Evolutionary conservation across 202 grass and related monocot species (phyloP), one percentile per base, ranked within the genome.

Genomic region (Schoenoplectus tabernaemontani): DNA sequence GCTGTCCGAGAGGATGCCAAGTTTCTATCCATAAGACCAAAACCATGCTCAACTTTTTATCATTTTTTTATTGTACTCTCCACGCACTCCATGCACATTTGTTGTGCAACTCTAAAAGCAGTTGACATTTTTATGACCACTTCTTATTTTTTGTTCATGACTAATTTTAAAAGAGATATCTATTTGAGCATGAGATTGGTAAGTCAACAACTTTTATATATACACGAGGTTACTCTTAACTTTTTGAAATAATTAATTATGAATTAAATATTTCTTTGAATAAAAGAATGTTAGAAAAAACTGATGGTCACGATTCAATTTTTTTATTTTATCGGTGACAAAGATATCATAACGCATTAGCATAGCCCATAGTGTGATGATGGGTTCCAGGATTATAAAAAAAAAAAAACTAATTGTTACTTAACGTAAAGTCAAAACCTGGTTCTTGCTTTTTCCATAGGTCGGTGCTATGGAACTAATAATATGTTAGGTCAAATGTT

Each of bases 401-500:
- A 50, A 32, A 0, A 8, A 1, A 47, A 32, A 4, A 2, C 26
- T 73, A 73, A 73, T n/a, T n/a, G n/a, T n/a, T n/a, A n/a, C n/a
- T n/a, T n/a, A n/a, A n/a, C n/a, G 11, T 17, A 51, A 51, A 32
- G 69, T 73, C 69, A 73, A 73, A 53, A 16, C 68, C 43, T 50
- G 3, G 4, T 50, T 28, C 41, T 73, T 73, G 23, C 43, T n/a
- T 73, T 50, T 50, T 33, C 4, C 10, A 17, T 28, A 32, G 43
- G 44, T 50, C 44, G 69, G 69, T 73, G 13, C n/a, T 67, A 65
- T 38, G 3, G 11, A 63, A 33, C 0, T 44, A n/a, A 33, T 43
- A 73, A 51, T 53, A 59, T 79, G 48, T 77, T 46, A 83, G 37
- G 85, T 78, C 87, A 75, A 87, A 81, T 75, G 76, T 63, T 75